Conservation (phyloP, 2,329 filamentous ascomycete species). For the Pestalotiopsis sp. region DNA sequence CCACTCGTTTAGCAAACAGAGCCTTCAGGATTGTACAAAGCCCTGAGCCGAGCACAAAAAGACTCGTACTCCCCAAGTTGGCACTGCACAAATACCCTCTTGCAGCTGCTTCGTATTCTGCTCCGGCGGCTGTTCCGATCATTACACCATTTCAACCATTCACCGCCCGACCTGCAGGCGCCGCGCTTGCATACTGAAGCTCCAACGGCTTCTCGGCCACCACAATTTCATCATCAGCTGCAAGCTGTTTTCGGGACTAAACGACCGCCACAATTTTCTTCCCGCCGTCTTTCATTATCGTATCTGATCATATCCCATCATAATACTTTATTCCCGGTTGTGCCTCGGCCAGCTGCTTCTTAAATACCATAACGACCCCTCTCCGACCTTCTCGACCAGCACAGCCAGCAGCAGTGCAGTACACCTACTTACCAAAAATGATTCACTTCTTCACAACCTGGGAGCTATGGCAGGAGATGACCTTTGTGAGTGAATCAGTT, state of each 20-base stretch:
- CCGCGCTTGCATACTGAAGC: not conserved
- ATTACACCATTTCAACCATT: not conserved
- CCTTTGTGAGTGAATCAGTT: constrained; percentile 65
- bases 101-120: constrained; percentile 3
- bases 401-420: not conserved
- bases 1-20: not conserved
- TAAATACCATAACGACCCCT: not conserved
- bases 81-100: not conserved
- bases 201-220: not conserved
- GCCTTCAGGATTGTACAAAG: not conserved
- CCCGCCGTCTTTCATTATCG: not conserved
- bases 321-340: not conserved
- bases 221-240: not conserved
- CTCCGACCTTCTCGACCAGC: not conserved
- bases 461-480: constrained; percentile 88
- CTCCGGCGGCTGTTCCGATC: not conserved
- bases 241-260: not conserved
- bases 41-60: not conserved
- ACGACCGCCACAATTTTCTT: not conserved
- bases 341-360: not conserved
- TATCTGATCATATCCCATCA: not conserved
- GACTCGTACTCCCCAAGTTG: not conserved
- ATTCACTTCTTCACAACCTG: constrained; percentile 66
- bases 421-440: constrained; percentile 35
- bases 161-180: not conserved